phyloP scores from a whole-genome alignment of 2,329 filamentous ascomycete species.

The Colletotrichum lentis region DNA sequence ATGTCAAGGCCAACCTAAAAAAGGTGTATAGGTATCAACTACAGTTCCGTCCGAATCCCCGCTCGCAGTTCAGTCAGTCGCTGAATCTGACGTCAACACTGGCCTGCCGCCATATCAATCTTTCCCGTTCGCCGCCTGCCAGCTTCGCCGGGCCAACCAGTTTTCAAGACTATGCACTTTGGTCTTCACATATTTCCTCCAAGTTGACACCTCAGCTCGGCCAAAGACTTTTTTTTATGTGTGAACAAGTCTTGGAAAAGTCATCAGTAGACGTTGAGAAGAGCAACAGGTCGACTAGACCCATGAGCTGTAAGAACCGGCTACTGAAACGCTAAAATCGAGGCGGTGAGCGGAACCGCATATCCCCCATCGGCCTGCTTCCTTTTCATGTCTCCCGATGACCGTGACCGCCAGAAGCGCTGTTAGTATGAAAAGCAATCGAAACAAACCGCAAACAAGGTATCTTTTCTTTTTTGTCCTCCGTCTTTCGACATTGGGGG shows the following conservation, averaged over 20 bases:
- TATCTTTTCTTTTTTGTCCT: constrained; percentile 39
- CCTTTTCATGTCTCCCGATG: constrained; percentile 29
- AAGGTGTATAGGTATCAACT: constrained; percentile 14
- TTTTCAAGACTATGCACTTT: constrained; percentile 27
- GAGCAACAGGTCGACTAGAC: background rate
- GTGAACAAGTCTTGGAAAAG: background rate
- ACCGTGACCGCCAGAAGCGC: constrained; percentile 21
- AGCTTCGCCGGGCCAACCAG: constrained; percentile 17
- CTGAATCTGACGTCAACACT: constrained; percentile 22
- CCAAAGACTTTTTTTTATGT: background rate
- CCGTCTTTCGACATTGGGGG: constrained; percentile 37
- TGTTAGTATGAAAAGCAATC: constrained; percentile 19
- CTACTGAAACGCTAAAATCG: constrained; percentile 12
- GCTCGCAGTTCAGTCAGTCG: constrained; percentile 25
- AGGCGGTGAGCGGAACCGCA: constrained; percentile 17
- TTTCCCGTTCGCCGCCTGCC: constrained; percentile 23
- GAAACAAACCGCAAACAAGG: constrained; percentile 35
- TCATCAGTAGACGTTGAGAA: background rate
- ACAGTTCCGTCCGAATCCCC: constrained; percentile 22
- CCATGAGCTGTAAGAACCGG: background rate
- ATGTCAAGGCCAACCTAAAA: constrained; percentile 37
- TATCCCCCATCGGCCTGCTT: constrained; percentile 14
- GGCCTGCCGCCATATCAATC: constrained; percentile 27
- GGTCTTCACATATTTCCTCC: background rate
- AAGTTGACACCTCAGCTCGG: constrained; percentile 5